Evolutionary conservation across 768 basidiomycete species (phyloP), one percentile per base, ranked within the genome.

Genomic region (Crepidotus variabilis): DNA sequence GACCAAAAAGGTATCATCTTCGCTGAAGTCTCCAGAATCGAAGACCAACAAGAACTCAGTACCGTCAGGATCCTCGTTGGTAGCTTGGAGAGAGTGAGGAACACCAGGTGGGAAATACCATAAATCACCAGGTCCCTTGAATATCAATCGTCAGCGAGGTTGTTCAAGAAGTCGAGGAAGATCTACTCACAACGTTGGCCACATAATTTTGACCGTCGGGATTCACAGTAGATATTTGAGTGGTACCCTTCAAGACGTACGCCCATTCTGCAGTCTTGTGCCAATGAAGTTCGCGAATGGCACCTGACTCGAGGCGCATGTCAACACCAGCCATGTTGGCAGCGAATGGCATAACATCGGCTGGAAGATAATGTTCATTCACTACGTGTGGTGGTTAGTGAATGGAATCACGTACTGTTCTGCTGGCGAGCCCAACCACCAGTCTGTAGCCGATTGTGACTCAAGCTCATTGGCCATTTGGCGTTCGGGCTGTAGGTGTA

Each of bases 391-490:
- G 28, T 3, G 28, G 28, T 8, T 8, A 28, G n/a, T n/a, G n/a
- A 28, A 28, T 4, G 3, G 8, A 28, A 28, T 28, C 28, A 28
- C 28, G 3, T 28, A 28, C 28, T 57, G 58, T 83, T 87, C 65
- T 86, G 79, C 62, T 84, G 76, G 47, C 84, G 75, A 23, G 85
- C 80, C 84, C 85, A 87, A 1, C 86, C 86, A 20, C 85, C 86
- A 3, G 75, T 73, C 52, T 79, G 77, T 6, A 87, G 60, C 33
- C 83, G 80, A 62, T 76, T 85, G 62, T 84, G 83, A 57, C 84
- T 85, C 20, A 84, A 65, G 48, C 78, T 72, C 63, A 86, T 83
- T 0, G 84, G 80, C 86, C 86, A 87, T 61, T 86, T 87, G 58
- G 75, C 75, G 60, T 85, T 86, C 13, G 57, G 50, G 50, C 28